A percentile compares a stretch with the other conserved stretches of the same genome.
phyloP scores from a whole-genome alignment of 306 rosid genomes.

The Lupinus albus region DNA sequence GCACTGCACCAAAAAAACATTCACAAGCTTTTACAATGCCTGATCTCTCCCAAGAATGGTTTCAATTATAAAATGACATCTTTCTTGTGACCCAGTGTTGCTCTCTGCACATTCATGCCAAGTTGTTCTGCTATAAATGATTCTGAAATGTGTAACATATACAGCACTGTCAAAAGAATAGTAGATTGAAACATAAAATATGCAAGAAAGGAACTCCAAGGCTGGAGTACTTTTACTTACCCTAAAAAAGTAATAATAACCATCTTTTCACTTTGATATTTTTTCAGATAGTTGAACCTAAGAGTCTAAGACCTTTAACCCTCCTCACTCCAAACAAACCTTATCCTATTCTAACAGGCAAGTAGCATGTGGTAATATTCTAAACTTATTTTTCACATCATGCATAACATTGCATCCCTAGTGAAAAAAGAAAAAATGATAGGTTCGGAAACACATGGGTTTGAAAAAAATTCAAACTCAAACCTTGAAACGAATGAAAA shows the following conservation, averaged over 20 bases:
- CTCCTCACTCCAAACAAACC: neutral
- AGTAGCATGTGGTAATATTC: neutral
- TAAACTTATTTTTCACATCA: neutral
- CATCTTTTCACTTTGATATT: neutral
- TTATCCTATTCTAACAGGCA: neutral
- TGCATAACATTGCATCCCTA: conserved; percentile 7
- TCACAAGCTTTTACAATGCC: conserved; percentile 1
- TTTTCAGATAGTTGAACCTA: conserved; percentile 1
- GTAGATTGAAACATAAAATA: conserved; percentile 16
- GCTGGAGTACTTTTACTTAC: neutral
- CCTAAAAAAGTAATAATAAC: neutral
- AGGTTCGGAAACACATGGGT: neutral
- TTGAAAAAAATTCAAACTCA: neutral
- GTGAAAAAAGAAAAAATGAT: neutral
- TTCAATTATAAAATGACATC: conserved; percentile 11
- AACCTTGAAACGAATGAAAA: conserved; percentile 13
- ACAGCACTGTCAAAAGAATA: conserved; percentile 26
- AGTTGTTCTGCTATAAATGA: conserved; percentile 33
- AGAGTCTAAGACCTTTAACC: neutral
- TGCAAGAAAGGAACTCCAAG: conserved; percentile 15
- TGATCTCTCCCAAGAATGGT: conserved; percentile 26
- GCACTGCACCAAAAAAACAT: conserved; percentile 33
- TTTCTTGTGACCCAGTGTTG: conserved; percentile 19
- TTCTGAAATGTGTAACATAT: neutral
- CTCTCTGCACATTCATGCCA: conserved; percentile 30